These are phyloP conservation scores for Nymphaea thermarum DNA, from an alignment of 164 flowering plant species.

Conservation along the genomic window DNA sequence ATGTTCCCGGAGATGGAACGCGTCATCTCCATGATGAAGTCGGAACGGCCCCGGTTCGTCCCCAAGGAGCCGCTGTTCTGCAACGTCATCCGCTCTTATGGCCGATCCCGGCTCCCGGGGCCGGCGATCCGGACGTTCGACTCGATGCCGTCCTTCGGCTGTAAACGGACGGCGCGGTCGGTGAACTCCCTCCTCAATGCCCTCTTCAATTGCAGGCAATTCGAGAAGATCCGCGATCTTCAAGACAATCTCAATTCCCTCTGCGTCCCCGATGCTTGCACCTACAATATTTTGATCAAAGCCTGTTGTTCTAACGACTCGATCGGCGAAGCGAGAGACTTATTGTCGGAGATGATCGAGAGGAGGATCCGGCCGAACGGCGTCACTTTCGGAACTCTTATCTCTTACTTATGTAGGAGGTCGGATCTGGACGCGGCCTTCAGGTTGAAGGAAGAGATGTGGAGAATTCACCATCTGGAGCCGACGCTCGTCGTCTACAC, in stretches of 20 bases:
- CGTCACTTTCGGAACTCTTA: constrained; percentile 53
- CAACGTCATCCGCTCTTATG: constrained; percentile 48
- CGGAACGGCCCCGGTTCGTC: constrained; percentile 26
- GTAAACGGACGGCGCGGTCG: constrained; percentile 44
- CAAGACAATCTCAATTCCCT: constrained; percentile 13
- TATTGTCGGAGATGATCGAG: constrained; percentile 60
- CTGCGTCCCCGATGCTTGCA: constrained; percentile 45
- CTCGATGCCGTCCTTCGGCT: constrained; percentile 39
- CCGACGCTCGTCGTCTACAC: constrained; percentile 36
- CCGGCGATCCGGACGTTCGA: constrained; percentile 37
- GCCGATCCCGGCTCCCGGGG: constrained; percentile 30
- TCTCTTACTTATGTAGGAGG: constrained; percentile 30
- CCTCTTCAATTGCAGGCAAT: constrained; percentile 32
- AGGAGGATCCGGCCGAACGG: constrained; percentile 36
- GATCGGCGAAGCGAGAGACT: constrained; percentile 28
- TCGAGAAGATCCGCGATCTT: constrained; percentile 32
- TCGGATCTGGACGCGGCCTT: constrained; percentile 39
- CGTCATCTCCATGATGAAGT: constrained; percentile 36
- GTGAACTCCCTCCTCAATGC: constrained; percentile 40
- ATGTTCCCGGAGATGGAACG: constrained; percentile 60
- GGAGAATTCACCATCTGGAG: constrained; percentile 16
- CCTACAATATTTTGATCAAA: constrained; percentile 63
- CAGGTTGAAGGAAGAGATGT: constrained; percentile 46
- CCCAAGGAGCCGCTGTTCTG: constrained; percentile 52
- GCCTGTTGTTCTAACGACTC: constrained; percentile 19